Evolutionary conservation across 2,329 filamentous ascomycete species (phyloP).

Genomic region (Dendrostoma leiphaemia): DNA sequence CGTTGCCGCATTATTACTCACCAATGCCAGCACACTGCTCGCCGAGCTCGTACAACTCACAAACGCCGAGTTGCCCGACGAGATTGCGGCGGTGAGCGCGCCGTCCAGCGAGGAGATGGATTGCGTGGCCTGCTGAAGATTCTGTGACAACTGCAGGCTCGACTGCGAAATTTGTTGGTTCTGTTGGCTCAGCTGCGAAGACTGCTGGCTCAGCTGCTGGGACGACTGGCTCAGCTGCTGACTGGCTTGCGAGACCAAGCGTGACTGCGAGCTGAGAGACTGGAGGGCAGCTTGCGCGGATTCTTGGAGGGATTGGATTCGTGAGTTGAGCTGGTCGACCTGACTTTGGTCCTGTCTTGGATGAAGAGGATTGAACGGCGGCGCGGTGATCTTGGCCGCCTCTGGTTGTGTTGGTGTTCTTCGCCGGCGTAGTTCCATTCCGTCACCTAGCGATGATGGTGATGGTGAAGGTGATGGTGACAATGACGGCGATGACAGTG

Average conservation of each 20-base stretch:
- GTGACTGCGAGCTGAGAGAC: conserved; percentile 27
- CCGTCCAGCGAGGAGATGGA: conserved; percentile 22
- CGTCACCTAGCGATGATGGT: not conserved
- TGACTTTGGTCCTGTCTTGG: conserved; percentile 25
- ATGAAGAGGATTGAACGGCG: conserved; percentile 18
- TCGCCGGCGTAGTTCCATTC: not conserved
- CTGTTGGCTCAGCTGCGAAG: conserved; percentile 29
- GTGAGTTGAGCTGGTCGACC: conserved; percentile 22
- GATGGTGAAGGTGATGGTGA: not conserved
- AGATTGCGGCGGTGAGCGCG: conserved; percentile 28
- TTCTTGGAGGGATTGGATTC: conserved; percentile 23
- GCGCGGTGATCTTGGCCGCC: conserved; percentile 24
- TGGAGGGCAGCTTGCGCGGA: conserved; percentile 29
- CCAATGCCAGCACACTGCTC: conserved; percentile 26
- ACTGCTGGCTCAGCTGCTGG: conserved; percentile 29
- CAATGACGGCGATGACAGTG: not conserved
- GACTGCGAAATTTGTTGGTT: conserved; percentile 26
- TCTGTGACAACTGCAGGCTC: conserved; percentile 23
- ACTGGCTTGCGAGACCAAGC: conserved; percentile 29
- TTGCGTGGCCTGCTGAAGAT: conserved; percentile 24
- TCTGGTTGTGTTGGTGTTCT: conserved; percentile 9
- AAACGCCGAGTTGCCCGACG: conserved; percentile 24
- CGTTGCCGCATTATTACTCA: conserved; percentile 25
- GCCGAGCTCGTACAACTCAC: conserved; percentile 28
- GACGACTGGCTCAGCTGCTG: conserved; percentile 30